Conservation (phyloP, 371 early-diverging fungal species). For the Batkoa obscura region DNA sequence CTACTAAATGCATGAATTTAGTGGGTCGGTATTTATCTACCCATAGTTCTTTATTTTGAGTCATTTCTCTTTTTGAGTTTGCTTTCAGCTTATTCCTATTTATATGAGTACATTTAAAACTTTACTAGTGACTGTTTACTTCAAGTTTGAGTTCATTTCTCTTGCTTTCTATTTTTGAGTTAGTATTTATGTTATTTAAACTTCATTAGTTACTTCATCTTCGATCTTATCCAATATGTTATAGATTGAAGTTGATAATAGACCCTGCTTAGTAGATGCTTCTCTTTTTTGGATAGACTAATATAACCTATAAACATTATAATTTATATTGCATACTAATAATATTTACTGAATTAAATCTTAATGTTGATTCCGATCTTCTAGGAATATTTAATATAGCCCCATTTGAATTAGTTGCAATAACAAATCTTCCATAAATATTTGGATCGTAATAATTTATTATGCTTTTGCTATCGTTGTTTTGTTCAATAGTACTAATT, state of each 20-base stretch:
- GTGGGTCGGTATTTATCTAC: slow-evolving; percentile 81
- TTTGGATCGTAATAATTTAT: background rate
- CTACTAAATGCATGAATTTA: slow-evolving; percentile 72
- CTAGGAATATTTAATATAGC: background rate
- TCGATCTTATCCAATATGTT: background rate
- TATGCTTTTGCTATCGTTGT: no score
- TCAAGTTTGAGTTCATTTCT: no score
- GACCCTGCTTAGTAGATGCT: background rate
- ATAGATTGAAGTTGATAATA: background rate
- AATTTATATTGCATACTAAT: background rate
- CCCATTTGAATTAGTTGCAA: background rate
- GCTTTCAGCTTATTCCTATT: background rate
- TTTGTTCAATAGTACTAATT: no score
- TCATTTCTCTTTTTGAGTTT: background rate
- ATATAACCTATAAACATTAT: background rate
- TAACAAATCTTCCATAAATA: background rate
- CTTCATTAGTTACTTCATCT: background rate
- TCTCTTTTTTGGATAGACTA: background rate
- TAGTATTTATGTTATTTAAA: no score
- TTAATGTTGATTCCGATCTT: background rate
- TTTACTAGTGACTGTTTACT: background rate
- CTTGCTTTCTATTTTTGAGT: no score
- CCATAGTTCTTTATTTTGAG: slow-evolving; percentile 41
- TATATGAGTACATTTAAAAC: background rate
- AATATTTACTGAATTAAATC: background rate